Conservation (phyloP, 352 stramenopile genomes). For the Phytophthora gonapodyides region DNA sequence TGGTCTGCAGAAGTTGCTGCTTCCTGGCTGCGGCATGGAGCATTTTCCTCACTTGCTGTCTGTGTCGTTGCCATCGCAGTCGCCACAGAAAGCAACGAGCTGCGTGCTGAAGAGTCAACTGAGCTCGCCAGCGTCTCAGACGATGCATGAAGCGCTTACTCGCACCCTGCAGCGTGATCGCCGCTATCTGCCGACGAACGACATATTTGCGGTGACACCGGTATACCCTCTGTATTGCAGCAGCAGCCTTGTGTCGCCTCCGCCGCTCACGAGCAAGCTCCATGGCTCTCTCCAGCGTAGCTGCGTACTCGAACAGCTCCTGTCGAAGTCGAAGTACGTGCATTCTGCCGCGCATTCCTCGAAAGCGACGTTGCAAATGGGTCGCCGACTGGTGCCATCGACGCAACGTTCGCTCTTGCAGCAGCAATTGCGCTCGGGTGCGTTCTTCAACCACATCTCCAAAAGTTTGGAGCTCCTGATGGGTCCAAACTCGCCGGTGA, state of each 20-base stretch:
- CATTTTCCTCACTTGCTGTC: conserved; percentile 36
- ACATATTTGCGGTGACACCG: conserved; percentile 30
- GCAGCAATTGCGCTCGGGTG: conserved; percentile 34
- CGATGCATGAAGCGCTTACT: conserved; percentile 44
- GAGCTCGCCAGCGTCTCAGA: conserved; percentile 32
- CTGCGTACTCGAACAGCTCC: conserved; percentile 33
- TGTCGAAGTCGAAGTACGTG: conserved; percentile 37
- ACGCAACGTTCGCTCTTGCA: conserved; percentile 42
- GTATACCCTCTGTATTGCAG: conserved; percentile 45
- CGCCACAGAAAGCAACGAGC: conserved; percentile 46
- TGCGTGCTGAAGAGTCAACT: conserved; percentile 39
- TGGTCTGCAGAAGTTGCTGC: conserved; percentile 34
- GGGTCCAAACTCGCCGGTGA: conserved; percentile 51
- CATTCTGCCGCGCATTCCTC: conserved; percentile 43
- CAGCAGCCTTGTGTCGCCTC: conserved; percentile 30
- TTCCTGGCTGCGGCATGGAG: conserved; percentile 34
- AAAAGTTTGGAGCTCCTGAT: conserved; percentile 49
- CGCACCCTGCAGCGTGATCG: conserved; percentile 34
- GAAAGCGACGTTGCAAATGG: conserved; percentile 40
- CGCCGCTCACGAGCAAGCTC: conserved; percentile 26
- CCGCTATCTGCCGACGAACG: conserved; percentile 29
- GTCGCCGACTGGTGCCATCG: conserved; percentile 50
- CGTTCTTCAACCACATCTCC: conserved; percentile 43
- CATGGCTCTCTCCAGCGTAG: conserved; percentile 28
- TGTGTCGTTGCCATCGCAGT: conserved; percentile 27